Percentiles rank a stretch among this genome's conserved stretches.
These are phyloP conservation scores for Vachellia collinsii DNA, from an alignment of 306 rosid genomes.

Conservation along the genomic window DNA sequence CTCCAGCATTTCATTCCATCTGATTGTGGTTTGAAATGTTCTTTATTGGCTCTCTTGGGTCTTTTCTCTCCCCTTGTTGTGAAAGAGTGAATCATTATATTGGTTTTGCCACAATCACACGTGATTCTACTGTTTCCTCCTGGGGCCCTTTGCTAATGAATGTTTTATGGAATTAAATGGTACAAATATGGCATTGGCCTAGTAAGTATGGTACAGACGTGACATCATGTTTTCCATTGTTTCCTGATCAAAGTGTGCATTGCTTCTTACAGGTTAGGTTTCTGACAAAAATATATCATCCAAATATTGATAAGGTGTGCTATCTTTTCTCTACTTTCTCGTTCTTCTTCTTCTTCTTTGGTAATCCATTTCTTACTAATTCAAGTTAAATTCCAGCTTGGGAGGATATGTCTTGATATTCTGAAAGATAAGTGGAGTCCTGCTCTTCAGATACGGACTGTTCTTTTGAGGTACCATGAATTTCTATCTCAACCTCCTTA, in stretches of 20 bases:
- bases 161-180: conserved; percentile 18
- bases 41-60: conserved; percentile 2
- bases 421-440: conserved; percentile 93
- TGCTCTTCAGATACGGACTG: conserved; percentile 91
- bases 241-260: conserved; percentile 17
- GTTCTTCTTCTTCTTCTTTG: conserved; percentile 2
- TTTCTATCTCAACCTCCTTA: not conserved
- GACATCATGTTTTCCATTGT: conserved; percentile 9
- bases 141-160: not conserved
- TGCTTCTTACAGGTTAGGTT: conserved; percentile 75
- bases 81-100: not conserved
- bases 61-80: not conserved
- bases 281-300: conserved; percentile 92
- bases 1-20: conserved; percentile 1
- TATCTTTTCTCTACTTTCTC: conserved; percentile 18
- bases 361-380: conserved; percentile 22
- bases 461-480: conserved; percentile 73
- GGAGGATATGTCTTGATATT: conserved; percentile 87
- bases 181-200: conserved; percentile 1
- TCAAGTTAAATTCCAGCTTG: conserved; percentile 59
- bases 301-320: conserved; percentile 91
- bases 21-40: conserved; percentile 20
- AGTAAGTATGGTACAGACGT: not conserved
- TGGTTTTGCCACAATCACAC: not conserved
- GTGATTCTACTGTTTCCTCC: conserved; percentile 14